These are phyloP conservation scores for Rosa lucieae DNA, from an alignment of 306 rosid genomes.

Conservation along the genomic window DNA sequence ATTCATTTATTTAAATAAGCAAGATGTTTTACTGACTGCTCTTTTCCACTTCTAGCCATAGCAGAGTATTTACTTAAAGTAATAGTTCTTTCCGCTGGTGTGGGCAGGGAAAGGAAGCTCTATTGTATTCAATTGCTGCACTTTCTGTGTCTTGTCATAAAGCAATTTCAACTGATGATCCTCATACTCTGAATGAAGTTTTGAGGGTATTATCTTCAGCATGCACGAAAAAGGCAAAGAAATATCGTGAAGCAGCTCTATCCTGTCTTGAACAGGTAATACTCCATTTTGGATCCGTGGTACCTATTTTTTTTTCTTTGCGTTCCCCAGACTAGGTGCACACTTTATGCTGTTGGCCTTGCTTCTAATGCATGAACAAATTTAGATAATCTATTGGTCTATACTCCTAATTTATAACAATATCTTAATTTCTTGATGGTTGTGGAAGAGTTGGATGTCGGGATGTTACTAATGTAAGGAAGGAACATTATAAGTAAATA, in stretches of 20 bases:
- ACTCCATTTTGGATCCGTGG: conserved; percentile 20
- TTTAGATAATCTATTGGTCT: not conserved
- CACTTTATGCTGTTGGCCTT: not conserved
- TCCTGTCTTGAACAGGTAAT: conserved; percentile 79
- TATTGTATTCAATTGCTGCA: conserved; percentile 74
- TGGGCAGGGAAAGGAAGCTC: conserved; percentile 86
- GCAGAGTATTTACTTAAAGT: not conserved
- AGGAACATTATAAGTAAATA: too few relatives aligned
- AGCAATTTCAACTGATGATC: conserved; percentile 56
- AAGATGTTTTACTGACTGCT: not conserved
- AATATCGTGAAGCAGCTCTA: conserved; percentile 84
- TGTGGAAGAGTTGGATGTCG: not conserved
- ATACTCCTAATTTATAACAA: not conserved
- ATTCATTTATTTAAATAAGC: not conserved
- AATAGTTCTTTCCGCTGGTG: not conserved
- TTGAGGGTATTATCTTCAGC: conserved; percentile 67
- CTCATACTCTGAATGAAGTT: conserved; percentile 61
- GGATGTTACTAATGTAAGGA: too few relatives aligned
- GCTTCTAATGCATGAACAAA: not conserved
- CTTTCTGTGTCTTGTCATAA: conserved; percentile 75
- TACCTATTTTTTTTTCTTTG: not conserved
- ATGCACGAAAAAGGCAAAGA: conserved; percentile 75
- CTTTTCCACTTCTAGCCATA: not conserved
- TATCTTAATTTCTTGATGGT: too few relatives aligned
- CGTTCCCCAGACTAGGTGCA: not conserved